These are phyloP conservation scores for Arthrobotrys sphaeroides DNA, from an alignment of 2,329 filamentous ascomycete genomes.

Conservation along the genomic window DNA sequence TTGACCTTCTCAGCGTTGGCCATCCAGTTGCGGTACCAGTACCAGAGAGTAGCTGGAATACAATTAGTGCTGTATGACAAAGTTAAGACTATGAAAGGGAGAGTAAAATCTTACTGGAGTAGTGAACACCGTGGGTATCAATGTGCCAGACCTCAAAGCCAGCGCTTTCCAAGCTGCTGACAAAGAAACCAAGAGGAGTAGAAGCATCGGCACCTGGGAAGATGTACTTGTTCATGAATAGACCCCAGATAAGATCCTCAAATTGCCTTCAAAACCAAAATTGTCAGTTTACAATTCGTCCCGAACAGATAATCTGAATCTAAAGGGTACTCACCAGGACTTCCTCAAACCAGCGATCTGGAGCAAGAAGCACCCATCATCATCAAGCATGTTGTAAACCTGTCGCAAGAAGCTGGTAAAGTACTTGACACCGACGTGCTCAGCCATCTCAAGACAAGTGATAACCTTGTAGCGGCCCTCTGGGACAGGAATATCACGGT, in stretches of 20 bases:
- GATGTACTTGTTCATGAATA: conserved; percentile 99
- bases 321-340: conserved; percentile 82
- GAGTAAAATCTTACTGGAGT: conserved; percentile 34
- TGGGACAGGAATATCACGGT: conserved; percentile 88
- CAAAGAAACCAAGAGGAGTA: conserved; percentile 86
- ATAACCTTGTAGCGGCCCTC: conserved; percentile 89
- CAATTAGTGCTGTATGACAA: conserved; percentile 64
- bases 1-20: conserved; percentile 90
- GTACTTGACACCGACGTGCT: conserved; percentile 95
- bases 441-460: conserved; percentile 97
- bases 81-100: no score
- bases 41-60: conserved; percentile 89
- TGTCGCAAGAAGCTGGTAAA: conserved; percentile 82
- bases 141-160: conserved; percentile 91
- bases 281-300: no score
- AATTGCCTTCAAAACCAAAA: conserved; percentile 47
- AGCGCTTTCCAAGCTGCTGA: conserved; percentile 83
- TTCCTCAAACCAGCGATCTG: conserved; percentile 95
- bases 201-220: conserved; percentile 97
- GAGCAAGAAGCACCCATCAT: conserved; percentile 94
- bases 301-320: conserved; percentile 8
- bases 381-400: conserved; percentile 93
- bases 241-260: conserved; percentile 92
- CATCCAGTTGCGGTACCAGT: conserved; percentile 99
- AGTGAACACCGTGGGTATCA: conserved; percentile 84